Evolutionary conservation across 495 filamentous ascomycete genomes (phyloP).

Genomic region (Parathielavia hyrcaniae): DNA sequence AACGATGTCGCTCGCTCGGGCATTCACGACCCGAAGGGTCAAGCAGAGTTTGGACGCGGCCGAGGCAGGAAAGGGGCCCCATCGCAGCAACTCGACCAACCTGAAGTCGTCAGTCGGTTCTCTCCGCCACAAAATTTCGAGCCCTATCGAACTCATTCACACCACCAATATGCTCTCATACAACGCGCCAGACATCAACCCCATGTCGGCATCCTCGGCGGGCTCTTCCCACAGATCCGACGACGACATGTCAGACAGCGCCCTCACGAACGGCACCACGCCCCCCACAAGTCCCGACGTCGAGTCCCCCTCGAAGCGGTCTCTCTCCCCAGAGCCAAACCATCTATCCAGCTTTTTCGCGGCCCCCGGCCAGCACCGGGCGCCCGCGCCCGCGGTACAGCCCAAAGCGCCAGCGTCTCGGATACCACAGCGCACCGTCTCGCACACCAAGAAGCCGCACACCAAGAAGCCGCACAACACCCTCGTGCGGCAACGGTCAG

Average conservation of each 20-base stretch:
- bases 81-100: conserved; percentile 41
- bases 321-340: conserved; percentile 58
- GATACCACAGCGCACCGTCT: conserved; percentile 69
- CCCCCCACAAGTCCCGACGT: conserved; percentile 68
- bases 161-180: conserved; percentile 96
- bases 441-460: conserved; percentile 70
- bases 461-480: conserved; percentile 57
- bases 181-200: conserved; percentile 76
- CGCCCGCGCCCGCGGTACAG: conserved; percentile 24
- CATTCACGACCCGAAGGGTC: conserved; percentile 55
- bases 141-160: conserved; percentile 76
- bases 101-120: conserved; percentile 31
- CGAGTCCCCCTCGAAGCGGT: conserved; percentile 55
- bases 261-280: conserved; percentile 51
- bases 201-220: conserved; percentile 49
- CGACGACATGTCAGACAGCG: conserved; percentile 53
- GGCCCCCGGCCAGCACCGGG: conserved; percentile 41
- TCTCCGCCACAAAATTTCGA: conserved; percentile 69
- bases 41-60: conserved; percentile 41
- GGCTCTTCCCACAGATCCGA: conserved; percentile 51
- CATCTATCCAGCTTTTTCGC: conserved; percentile 79
- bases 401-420: conserved; percentile 52
- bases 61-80: conserved; percentile 30
- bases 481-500: conserved; percentile 59
- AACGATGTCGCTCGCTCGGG: conserved; percentile 55